Evolutionary conservation across 768 basidiomycete species (phyloP).

Genomic region (Hypsizygus marmoreus): DNA sequence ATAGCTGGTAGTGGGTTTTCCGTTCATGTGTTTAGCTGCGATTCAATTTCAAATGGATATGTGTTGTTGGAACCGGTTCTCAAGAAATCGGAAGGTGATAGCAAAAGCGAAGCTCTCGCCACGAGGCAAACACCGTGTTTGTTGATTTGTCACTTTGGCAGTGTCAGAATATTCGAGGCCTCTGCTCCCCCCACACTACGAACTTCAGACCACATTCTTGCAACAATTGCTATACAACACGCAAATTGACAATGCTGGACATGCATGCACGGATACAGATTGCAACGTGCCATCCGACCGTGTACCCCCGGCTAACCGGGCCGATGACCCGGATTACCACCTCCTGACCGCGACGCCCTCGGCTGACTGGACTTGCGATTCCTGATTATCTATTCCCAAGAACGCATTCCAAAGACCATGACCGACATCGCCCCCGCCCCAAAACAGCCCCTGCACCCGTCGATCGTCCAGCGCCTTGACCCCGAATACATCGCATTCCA

Average conservation of each 20-base stretch:
- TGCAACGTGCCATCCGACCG: too few relatives aligned
- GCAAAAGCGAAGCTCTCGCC: not conserved
- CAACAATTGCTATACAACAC: too few relatives aligned
- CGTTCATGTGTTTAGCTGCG: too few relatives aligned
- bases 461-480: slow-evolving; percentile 57
- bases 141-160: not conserved
- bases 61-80: not conserved
- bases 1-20: too few relatives aligned
- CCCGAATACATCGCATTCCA: slow-evolving; percentile 70
- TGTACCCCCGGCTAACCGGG: too few relatives aligned
- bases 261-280: too few relatives aligned
- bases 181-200: not conserved
- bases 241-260: too few relatives aligned
- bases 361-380: not conserved
- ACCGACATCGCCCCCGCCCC: not conserved
- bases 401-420: too few relatives aligned
- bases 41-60: too few relatives aligned
- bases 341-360: too few relatives aligned
- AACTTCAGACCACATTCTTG: not conserved
- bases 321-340: too few relatives aligned
- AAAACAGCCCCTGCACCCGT: slow-evolving; percentile 64
- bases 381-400: not conserved
- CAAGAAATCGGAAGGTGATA: not conserved
- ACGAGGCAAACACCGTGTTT: not conserved
- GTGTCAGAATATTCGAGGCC: not conserved